These are phyloP conservation scores for Septoria petroselini DNA, from an alignment of 2,329 filamentous ascomycete genomes.

Conservation along the genomic window DNA sequence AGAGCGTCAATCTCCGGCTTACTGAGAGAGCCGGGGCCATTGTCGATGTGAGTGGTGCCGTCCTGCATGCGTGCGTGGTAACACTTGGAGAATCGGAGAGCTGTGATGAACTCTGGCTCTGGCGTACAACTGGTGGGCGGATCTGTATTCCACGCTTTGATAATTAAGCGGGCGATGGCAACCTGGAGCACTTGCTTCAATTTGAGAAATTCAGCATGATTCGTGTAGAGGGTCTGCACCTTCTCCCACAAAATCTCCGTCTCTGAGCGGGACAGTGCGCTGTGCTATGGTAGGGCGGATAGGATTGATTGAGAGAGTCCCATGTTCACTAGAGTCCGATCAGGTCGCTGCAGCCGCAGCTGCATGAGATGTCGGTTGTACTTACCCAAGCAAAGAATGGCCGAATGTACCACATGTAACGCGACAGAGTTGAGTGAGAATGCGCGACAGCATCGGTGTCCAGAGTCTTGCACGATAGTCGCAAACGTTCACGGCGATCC, in stretches of 20 bases:
- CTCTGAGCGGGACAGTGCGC: constrained; percentile 19
- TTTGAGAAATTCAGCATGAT: constrained; percentile 41
- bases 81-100: background rate
- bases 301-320: constrained; percentile 41
- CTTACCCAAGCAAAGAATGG: constrained; percentile 47
- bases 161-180: constrained; percentile 44
- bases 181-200: constrained; percentile 38
- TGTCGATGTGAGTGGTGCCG: background rate
- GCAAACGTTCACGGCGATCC: constrained; percentile 42
- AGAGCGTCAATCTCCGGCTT: background rate
- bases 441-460: constrained; percentile 43
- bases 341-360: background rate
- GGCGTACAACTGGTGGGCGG: background rate
- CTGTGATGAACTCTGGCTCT: background rate
- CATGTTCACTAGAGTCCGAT: constrained; percentile 1
- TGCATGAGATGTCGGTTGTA: too few relatives aligned
- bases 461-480: constrained; percentile 42
- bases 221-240: constrained; percentile 44
- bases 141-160: constrained; percentile 46
- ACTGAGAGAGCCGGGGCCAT: background rate
- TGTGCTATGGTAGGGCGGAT: constrained; percentile 34
- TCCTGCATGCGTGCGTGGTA: background rate
- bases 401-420: constrained; percentile 53
- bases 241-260: constrained; percentile 43
- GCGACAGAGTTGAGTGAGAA: constrained; percentile 40